Base-by-base conservation (phyloP, 208 protist species). In the Acanthamoeba castellanii region DNA sequence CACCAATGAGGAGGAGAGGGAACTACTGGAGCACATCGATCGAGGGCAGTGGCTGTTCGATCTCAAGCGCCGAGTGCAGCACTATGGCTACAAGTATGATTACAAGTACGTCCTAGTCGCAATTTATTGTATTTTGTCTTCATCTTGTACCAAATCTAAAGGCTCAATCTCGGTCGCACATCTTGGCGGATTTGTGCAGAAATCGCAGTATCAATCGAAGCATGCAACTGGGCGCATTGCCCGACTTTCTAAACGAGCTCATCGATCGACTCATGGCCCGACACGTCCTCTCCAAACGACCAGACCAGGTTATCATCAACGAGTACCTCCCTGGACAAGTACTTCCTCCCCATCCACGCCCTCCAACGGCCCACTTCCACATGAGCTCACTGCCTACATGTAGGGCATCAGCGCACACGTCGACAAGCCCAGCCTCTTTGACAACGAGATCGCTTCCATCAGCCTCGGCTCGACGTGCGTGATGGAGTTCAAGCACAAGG, bases 41-140 rank as follows among this genome's bases (percentile, higher is more conserved):
- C 30, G 25, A 70, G n/a, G 61, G 30, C 27, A 20, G 4, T 91
- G 85, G 85, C 57, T 91, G 30, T 91, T 32, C 25, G 85, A 91
- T 70, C 85, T 91, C 57, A 64, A 72, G 55, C 85, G 85, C 2
- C 7, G 85, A 37, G 85, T 91, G 13, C 85, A 91, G 32, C 85
- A 91, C 32, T 91, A 91, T 32, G 85, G 85, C 32, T 91, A 91
- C 85, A 91, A 91, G 32, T 91, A 91, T 45, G 85, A 91, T 30
- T 91, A 91, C 85, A 91, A 64, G 85, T 91, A 50, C 16, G 85
- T 32, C 16, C 13, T 55, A 3, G 16, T 34, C 68, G 5, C 32
- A 76, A 32, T 32, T 76, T 25, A 42, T 74, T 3, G 13, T 8
- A 74, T 20, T 74, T 13, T 74, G 5, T 47, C 45, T 47, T 3